These are phyloP conservation scores for Nephelium lappaceum DNA, from an alignment of 345 rosid genomes.

Conservation along the genomic window DNA sequence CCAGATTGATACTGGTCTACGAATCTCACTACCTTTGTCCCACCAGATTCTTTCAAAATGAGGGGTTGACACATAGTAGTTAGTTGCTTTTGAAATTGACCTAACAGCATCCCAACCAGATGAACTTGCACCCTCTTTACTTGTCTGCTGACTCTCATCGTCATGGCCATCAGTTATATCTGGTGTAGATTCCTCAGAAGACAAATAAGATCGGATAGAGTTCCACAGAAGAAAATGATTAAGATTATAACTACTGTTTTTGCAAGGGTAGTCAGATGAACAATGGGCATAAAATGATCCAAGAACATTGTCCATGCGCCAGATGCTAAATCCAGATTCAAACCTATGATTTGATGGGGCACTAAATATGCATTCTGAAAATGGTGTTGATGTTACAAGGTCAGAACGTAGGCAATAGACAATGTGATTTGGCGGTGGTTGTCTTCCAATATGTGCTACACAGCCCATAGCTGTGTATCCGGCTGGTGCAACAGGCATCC, in stretches of 20 bases:
- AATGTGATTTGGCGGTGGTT: constrained; percentile 79
- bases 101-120: constrained; percentile 87
- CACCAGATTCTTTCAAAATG: constrained; percentile 98
- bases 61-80: constrained; percentile 72
- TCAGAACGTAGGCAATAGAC: constrained; percentile 94
- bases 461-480: constrained; percentile 91
- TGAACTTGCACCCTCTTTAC: constrained; percentile 50
- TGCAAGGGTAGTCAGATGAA: constrained; percentile 64
- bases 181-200: constrained; percentile 40
- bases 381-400: constrained; percentile 84
- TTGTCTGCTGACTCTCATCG: constrained; percentile 44
- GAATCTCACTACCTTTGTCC: constrained; percentile 92
- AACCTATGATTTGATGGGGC: constrained; percentile 46
- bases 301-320: constrained; percentile 92
- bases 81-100: constrained; percentile 70
- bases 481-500: constrained; percentile 95
- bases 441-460: constrained; percentile 79
- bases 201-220: constrained; percentile 49
- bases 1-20: constrained; percentile 94
- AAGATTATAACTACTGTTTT: constrained; percentile 56
- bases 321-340: constrained; percentile 85
- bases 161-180: constrained; percentile 39
- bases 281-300: constrained; percentile 88
- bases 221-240: constrained; percentile 83
- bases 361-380: constrained; percentile 79